A percentile compares a stretch with the other conserved stretches of the same genome.
Evolutionary conservation across 177 flowering plant species (phyloP).

Genomic region (Tripterygium wilfordii): DNA sequence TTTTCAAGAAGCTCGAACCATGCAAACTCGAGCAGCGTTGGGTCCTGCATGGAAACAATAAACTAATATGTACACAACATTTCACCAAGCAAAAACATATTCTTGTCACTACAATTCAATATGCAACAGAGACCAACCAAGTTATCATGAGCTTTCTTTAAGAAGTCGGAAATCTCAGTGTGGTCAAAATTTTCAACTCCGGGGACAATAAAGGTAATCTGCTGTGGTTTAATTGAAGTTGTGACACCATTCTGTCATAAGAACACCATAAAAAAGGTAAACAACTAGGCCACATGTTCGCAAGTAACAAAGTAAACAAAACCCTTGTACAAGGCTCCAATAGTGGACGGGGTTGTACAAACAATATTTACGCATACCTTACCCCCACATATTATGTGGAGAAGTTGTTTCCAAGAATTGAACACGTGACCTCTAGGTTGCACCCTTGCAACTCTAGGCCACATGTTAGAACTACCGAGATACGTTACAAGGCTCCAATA

Average conservation of each 20-base stretch:
- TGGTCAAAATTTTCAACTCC: constrained; percentile 71
- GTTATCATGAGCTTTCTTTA: constrained; percentile 56
- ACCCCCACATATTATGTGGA: background rate
- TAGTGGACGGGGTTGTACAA: too few relatives aligned
- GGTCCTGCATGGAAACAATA: constrained; percentile 46
- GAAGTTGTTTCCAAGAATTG: background rate
- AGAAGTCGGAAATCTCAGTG: constrained; percentile 52
- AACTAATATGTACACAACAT: background rate
- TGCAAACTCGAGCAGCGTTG: constrained; percentile 79
- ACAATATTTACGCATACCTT: too few relatives aligned
- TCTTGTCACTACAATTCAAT: background rate
- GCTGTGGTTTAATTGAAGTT: constrained; percentile 86
- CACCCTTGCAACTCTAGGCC: too few relatives aligned
- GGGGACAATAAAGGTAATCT: constrained; percentile 79
- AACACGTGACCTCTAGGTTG: background rate
- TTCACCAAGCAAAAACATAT: constrained; percentile 1
- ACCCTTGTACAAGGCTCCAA: too few relatives aligned
- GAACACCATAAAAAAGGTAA: constrained; percentile 7
- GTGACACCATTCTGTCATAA: constrained; percentile 65
- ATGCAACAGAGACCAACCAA: constrained; percentile 44
- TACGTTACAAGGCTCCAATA: too few relatives aligned
- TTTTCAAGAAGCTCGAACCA: constrained; percentile 89
- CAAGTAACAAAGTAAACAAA: too few relatives aligned
- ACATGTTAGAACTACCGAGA: too few relatives aligned
- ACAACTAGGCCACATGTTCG: background rate